Percentiles rank a stretch among this genome's conserved stretches.
Conservation (phyloP, 1,284 basidiomycete genomes). For the Cryptococcus amylolentus region DNA sequence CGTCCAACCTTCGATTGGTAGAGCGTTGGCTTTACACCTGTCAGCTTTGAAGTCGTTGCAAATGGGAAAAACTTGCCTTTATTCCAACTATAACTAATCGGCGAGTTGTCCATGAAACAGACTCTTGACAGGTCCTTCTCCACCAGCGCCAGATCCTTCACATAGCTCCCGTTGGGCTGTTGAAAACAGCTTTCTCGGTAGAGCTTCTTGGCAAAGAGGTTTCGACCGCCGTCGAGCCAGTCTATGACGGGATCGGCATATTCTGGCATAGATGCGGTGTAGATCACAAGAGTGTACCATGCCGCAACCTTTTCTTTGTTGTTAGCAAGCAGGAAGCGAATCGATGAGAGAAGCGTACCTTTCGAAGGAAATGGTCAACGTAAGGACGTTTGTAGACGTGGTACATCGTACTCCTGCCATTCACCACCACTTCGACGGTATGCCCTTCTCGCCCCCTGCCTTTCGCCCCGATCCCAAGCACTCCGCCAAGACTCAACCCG, state of each 20-base stretch:
- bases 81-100: conserved; percentile 86
- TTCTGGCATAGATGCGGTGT: conserved; percentile 97
- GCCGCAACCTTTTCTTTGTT: conserved; percentile 68
- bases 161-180: conserved; percentile 86
- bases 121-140: conserved; percentile 85
- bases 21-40: conserved; percentile 77
- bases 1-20: conserved; percentile 99
- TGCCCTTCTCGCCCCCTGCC: conserved; percentile 64
- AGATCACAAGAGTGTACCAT: conserved; percentile 99
- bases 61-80: conserved; percentile 62
- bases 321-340: neutral
- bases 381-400: conserved; percentile 99
- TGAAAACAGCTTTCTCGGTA: conserved; percentile 94
- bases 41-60: neutral
- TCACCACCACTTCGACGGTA: conserved; percentile 92
- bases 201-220: conserved; percentile 78
- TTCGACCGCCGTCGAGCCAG: conserved; percentile 94
- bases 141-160: conserved; percentile 84
- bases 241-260: conserved; percentile 99
- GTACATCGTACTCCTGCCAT: conserved; percentile 84
- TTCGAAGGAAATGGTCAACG: conserved; percentile 91
- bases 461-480: conserved; percentile 41
- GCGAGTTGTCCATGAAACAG: conserved; percentile 95
- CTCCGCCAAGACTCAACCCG: conserved; percentile 58
- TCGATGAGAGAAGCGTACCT: conserved; percentile 57